phyloP scores from a whole-genome alignment of 345 rosid genomes.

The Brassica carinata region DNA sequence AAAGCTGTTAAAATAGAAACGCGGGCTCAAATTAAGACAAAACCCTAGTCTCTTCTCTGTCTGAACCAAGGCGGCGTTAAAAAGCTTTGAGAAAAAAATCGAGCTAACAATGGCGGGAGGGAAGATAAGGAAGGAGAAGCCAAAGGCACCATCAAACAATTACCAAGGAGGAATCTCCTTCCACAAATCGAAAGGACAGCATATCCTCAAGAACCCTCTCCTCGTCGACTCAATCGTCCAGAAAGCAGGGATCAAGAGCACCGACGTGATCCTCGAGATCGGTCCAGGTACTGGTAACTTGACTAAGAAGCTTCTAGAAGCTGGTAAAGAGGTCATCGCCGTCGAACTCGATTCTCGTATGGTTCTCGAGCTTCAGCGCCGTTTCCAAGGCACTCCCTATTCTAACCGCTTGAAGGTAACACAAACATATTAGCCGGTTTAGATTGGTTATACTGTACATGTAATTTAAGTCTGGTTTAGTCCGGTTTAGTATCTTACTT shows the following conservation, averaged over 20 bases:
- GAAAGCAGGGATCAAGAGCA: constrained; percentile 79
- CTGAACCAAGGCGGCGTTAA: constrained; percentile 5
- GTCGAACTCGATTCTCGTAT: constrained; percentile 85
- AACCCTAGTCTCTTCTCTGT: constrained; percentile 10
- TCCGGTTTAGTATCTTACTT: too few species aligned
- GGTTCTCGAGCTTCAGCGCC: constrained; percentile 93
- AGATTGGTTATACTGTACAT: too few species aligned
- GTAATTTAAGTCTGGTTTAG: too few species aligned
- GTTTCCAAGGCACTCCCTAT: constrained; percentile 79
- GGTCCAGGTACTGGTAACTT: constrained; percentile 94
- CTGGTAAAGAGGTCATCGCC: constrained; percentile 82
- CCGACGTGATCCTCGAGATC: constrained; percentile 85
- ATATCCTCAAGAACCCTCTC: constrained; percentile 83
- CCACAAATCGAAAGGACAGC: constrained; percentile 91
- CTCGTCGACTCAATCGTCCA: constrained; percentile 82
- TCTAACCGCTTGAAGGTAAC: constrained; percentile 63
- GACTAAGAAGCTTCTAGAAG: constrained; percentile 91
- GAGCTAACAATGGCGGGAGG: constrained; percentile 71
- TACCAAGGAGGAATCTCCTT: constrained; percentile 88
- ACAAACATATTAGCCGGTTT: neutral
- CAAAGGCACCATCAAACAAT: constrained; percentile 60
- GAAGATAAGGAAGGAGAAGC: constrained; percentile 73
- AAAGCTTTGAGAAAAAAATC: neutral
- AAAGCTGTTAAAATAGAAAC: neutral
- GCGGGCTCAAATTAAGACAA: constrained; percentile 2